Base-by-base conservation (phyloP, 75 land plant species). In the Pinus albicaulis region DNA sequence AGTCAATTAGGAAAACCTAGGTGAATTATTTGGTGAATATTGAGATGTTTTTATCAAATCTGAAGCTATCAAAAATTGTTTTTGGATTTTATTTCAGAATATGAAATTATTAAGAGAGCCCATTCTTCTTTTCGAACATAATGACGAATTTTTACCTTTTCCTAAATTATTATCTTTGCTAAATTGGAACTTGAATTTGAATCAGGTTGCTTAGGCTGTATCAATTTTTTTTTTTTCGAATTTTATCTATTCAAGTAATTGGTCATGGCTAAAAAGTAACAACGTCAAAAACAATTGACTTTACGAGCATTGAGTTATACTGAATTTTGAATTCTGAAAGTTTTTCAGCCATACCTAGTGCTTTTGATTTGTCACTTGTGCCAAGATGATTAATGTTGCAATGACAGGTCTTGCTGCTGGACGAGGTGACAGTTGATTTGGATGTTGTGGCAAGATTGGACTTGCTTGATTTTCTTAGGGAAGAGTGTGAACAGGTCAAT, bases 381-480 rank as follows among this genome's bases (percentile, higher is more conserved):
- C 12, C 15, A 68, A 38, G 41, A 20, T 68, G 53, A 10, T 41
- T 68, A 38, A 68, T 38, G 24, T 61, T 26, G 13, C 28, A 61
- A 72, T 22, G 68, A 53, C 86, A 96, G 99, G 98, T 94, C 56
- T 83, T 96, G 60, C 71, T 96, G 76, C 83, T 96, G 64, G 99
- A 96, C 81, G 99, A 96, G 82, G 86, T 96, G 12, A 96, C 99
- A 31, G 99, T 96, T 22, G 99, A 96, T 72, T 85, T 96, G 31
- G 99, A 96, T 84, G 98, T 96, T 31, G 92, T 96, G 57, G 96
- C 98, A 41, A 89, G 99, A 77, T 77, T 92, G 87, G 99, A 96
- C 77, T 76, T 96, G 76, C 91, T 96, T 34, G 85, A 85, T 7
- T 96, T 92, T 81, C 87, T 96, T 75, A 91, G 82, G 77, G 88